phyloP scores from a whole-genome alignment of 1,284 basidiomycete species.

The Cryptococcus floricola region DNA sequence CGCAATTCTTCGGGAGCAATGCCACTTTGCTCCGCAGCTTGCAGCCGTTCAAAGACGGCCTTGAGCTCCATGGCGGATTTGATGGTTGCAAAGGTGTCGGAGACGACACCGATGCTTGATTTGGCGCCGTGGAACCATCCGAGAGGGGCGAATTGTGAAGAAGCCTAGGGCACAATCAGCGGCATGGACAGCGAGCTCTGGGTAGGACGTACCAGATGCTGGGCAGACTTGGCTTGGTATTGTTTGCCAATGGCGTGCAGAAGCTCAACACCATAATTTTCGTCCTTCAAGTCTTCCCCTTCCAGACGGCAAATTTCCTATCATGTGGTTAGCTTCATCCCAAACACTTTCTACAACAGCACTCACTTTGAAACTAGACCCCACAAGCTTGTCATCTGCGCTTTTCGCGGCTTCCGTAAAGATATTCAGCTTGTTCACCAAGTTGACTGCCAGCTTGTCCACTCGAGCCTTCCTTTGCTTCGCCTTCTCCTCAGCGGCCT shows the following conservation, averaged over 20 bases:
- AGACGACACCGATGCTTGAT: conserved; percentile 88
- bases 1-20: conserved; percentile 79
- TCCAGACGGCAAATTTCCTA: conserved; percentile 72
- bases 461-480: conserved; percentile 74
- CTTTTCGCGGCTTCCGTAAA: conserved; percentile 85
- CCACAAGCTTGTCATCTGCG: conserved; percentile 62
- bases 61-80: conserved; percentile 80
- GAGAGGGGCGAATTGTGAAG: conserved; percentile 50
- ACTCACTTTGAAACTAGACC: conserved; percentile 44
- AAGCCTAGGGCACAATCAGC: conserved; percentile 55
- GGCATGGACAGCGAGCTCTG: not conserved
- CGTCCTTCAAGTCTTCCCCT: conserved; percentile 78
- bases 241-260: conserved; percentile 87
- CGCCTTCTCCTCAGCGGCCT: conserved; percentile 75
- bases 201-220: conserved; percentile 44
- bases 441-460: conserved; percentile 73
- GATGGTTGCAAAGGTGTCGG: conserved; percentile 73
- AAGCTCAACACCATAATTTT: conserved; percentile 90
- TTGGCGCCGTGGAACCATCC: conserved; percentile 92
- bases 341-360: not conserved
- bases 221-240: conserved; percentile 72
- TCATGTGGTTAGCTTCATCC: not conserved
- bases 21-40: conserved; percentile 84
- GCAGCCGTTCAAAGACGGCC: conserved; percentile 90
- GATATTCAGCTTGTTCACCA: conserved; percentile 82